These are phyloP conservation scores for Colletotrichum euphorbiae DNA, from an alignment of 2,329 filamentous ascomycete species.

Conservation along the genomic window DNA sequence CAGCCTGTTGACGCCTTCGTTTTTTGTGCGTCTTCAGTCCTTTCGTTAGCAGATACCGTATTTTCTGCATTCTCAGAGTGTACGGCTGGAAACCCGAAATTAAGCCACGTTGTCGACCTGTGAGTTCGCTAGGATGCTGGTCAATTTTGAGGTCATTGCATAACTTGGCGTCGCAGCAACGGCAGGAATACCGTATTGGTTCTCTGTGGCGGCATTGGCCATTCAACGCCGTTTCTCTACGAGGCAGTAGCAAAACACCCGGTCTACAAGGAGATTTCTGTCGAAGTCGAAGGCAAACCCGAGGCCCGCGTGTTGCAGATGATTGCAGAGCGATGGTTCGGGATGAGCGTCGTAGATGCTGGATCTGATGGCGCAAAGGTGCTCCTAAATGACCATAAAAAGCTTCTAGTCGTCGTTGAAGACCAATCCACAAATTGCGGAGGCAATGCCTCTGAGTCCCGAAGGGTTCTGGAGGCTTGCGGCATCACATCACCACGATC, in stretches of 20 bases:
- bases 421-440: constrained; percentile 59
- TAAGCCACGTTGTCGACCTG: not conserved
- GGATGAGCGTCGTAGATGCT: not conserved
- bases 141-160: not conserved
- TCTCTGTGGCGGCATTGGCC: constrained; percentile 58
- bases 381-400: not conserved
- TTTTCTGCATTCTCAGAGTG: constrained; percentile 6
- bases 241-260: constrained; percentile 51
- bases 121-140: not conserved
- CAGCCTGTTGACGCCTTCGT: constrained; percentile 32
- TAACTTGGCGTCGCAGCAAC: not conserved
- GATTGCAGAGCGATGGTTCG: constrained; percentile 49
- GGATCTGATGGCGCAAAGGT: constrained; percentile 7
- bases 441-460: constrained; percentile 53
- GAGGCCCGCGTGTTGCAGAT: constrained; percentile 53
- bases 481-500: constrained; percentile 43
- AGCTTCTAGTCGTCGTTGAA: constrained; percentile 51
- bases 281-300: constrained; percentile 48
- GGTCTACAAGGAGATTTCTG: constrained; percentile 44
- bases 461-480: constrained; percentile 48
- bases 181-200: constrained; percentile 45
- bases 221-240: constrained; percentile 57
- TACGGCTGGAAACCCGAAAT: not conserved
- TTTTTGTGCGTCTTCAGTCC: constrained; percentile 35
- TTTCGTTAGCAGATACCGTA: constrained; percentile 30